Base-by-base conservation (phyloP, 352 stramenopile genomes). In the Phytophthora quininea region DNA sequence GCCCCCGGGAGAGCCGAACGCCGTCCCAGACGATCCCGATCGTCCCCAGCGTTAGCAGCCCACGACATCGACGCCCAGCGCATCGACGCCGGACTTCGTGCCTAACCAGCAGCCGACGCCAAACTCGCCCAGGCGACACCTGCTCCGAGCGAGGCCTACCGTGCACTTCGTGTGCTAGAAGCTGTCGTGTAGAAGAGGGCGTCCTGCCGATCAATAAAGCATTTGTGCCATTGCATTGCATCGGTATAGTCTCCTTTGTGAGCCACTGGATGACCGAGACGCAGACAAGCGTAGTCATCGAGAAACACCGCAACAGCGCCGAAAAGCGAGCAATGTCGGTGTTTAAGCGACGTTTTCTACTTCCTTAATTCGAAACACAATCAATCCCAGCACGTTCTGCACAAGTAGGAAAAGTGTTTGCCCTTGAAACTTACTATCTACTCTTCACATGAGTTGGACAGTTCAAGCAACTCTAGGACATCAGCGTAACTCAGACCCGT, bases 401-500 rank as follows among this genome's bases (percentile, higher is more conserved):
- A 24, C 19, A 24, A 24, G 19, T 0, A 24, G 19, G 19, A 24
- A 0, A 24, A 0, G 19, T 24, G 19, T 24, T 24, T 24, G 19
- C 19, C 19, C 35, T 40, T 40, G 6, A 11, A 6, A 40, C 35
- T 11, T 40, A 11, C 10, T 11, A 11, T 40, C 35, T 40, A 40
- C 35, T 6, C 35, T 11, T 40, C 10, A 35, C 57, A 57, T 5
- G 57, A 52, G 46, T 53, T 47, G 2, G 68, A 66, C 31, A 65
- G 29, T 14, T 73, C 31, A 27, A 74, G 42, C 5, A 80, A 53
- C 14, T 69, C 53, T 19, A 58, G 46, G 11, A 80, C 64, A 30
- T 77, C 58, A n/a, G 56, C 60, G 56, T 70, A 73, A 56, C 64
- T 81, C 8, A 76, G 24, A 19, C 66, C 73, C 5, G 60, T 35